These are phyloP conservation scores for Zygoascus flipseniorum DNA, from an alignment of 805 yeast species.

Conservation along the genomic window DNA sequence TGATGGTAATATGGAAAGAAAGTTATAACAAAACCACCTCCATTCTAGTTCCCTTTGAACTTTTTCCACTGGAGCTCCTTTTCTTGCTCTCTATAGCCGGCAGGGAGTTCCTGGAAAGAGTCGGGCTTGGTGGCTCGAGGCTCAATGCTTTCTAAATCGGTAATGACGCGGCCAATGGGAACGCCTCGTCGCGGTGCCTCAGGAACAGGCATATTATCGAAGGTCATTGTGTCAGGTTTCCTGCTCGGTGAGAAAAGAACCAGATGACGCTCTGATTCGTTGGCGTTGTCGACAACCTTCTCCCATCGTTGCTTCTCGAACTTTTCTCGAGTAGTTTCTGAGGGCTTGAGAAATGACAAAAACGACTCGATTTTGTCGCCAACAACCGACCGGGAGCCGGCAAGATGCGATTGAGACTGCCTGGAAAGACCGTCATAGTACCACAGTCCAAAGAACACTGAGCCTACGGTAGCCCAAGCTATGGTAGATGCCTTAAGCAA, in stretches of 20 bases:
- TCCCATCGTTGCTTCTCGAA: background rate
- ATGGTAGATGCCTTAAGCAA: constrained; percentile 1
- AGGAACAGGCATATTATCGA: constrained; percentile 23
- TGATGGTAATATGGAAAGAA: too few species aligned
- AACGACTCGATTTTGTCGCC: constrained; percentile 1
- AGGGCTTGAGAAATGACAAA: constrained; percentile 1
- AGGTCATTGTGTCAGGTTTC: background rate
- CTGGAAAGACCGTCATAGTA: constrained; percentile 13
- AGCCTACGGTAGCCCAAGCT: constrained; percentile 3
- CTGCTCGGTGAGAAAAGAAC: constrained; percentile 2
- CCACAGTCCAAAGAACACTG: constrained; percentile 12
- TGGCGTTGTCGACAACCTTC: background rate
- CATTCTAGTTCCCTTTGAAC: background rate
- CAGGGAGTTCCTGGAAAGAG: background rate
- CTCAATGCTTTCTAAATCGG: constrained; percentile 16
- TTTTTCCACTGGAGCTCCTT: background rate
- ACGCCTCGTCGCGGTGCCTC: constrained; percentile 20
- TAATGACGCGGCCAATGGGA: constrained; percentile 17
- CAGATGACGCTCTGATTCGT: constrained; percentile 1
- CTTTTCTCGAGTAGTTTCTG: background rate
- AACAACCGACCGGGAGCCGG: constrained; percentile 1
- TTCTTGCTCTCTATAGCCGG: background rate
- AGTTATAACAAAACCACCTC: too few species aligned
- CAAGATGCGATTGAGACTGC: background rate
- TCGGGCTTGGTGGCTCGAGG: constrained; percentile 17